Evolutionary conservation across 2,329 filamentous ascomycete genomes (phyloP).

Genomic region (Arthroderma uncinatum): DNA sequence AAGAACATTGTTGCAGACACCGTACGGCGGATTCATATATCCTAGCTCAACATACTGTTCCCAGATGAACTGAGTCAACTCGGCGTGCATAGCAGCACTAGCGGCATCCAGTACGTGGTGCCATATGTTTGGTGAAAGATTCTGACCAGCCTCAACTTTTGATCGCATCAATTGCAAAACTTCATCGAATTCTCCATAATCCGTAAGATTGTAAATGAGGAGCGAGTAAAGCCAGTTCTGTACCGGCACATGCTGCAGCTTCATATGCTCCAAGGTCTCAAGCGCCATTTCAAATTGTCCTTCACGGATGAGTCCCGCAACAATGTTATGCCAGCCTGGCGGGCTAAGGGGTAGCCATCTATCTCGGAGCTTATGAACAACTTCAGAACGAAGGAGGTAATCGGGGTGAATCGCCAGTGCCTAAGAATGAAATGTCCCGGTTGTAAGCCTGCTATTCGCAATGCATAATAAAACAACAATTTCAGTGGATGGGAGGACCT

Average conservation of each 20-base stretch:
- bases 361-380: conserved; percentile 54
- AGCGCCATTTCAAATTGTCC: conserved; percentile 73
- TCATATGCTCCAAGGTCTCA: conserved; percentile 56
- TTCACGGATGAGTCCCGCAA: conserved; percentile 66
- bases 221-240: conserved; percentile 68
- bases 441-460: not conserved
- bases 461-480: not conserved
- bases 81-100: conserved; percentile 50
- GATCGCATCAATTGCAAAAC: conserved; percentile 57
- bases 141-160: conserved; percentile 38
- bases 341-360: conserved; percentile 57
- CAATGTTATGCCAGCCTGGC: conserved; percentile 54
- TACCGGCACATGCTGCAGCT: conserved; percentile 44
- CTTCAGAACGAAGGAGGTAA: conserved; percentile 59
- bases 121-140: conserved; percentile 51
- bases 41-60: conserved; percentile 48
- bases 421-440: conserved; percentile 25
- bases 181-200: conserved; percentile 64
- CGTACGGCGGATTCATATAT: conserved; percentile 52
- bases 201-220: conserved; percentile 61
- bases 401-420: conserved; percentile 75
- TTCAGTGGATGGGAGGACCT: conserved; percentile 14
- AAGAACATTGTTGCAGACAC: conserved; percentile 57
- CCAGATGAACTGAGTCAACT: conserved; percentile 62
- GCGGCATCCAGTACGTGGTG: conserved; percentile 65